A percentile compares a stretch with the other conserved stretches of the same genome.
These are phyloP conservation scores for Podospora fimiseda DNA, from an alignment of 495 filamentous ascomycete genomes.

Conservation along the genomic window DNA sequence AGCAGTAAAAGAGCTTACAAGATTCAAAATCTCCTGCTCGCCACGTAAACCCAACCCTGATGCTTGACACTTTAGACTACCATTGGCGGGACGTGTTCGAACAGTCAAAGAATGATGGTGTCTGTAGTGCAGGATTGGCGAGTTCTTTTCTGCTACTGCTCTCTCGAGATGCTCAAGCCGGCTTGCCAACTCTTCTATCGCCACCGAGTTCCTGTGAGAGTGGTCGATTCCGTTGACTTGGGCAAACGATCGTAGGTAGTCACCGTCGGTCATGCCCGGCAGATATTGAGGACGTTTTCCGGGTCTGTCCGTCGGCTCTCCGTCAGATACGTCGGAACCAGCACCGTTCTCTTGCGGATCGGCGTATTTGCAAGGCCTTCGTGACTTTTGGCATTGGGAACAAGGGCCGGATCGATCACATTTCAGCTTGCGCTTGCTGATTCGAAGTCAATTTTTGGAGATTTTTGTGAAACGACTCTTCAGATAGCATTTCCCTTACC, in stretches of 20 bases:
- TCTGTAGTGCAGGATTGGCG: conserved; percentile 20
- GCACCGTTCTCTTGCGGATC: conserved; percentile 23
- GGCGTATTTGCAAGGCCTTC: conserved; percentile 31
- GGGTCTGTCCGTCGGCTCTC: conserved; percentile 24
- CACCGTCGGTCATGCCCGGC: not conserved
- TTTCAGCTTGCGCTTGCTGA: conserved; percentile 48
- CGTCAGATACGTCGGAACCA: conserved; percentile 31
- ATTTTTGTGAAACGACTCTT: not conserved
- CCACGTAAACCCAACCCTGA: conserved; percentile 18
- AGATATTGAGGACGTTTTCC: conserved; percentile 20
- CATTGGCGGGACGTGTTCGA: conserved; percentile 28
- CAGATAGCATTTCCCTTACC: conserved; percentile 16
- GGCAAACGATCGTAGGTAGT: not conserved
- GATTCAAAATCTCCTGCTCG: conserved; percentile 26
- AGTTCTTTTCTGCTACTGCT: conserved; percentile 17
- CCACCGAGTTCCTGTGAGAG: conserved; percentile 7
- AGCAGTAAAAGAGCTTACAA: too few species aligned
- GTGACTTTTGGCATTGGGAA: conserved; percentile 51
- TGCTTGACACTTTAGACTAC: conserved; percentile 22
- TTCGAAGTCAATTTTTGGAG: not conserved
- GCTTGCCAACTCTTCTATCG: conserved; percentile 26
- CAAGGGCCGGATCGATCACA: conserved; percentile 53
- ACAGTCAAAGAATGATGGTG: conserved; percentile 29
- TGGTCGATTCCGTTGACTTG: conserved; percentile 1
- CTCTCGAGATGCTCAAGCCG: conserved; percentile 32